Base-by-base conservation (phyloP, 139 green algal genomes). In the Picocystis salinarum region DNA sequence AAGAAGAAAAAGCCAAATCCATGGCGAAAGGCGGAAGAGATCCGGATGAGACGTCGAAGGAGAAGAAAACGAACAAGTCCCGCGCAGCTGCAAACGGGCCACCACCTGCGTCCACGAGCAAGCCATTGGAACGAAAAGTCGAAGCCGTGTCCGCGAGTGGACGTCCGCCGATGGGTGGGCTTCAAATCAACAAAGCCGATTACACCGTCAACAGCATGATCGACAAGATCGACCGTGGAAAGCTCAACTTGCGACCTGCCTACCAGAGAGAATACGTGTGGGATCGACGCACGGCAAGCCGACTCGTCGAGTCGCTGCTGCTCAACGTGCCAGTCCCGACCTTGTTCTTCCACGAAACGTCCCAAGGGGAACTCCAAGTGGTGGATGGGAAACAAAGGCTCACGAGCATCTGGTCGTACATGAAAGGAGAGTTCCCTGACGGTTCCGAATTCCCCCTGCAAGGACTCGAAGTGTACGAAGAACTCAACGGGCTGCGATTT, bases 331-430 rank as follows among this genome's bases (percentile, higher is more conserved):
- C 54, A 5, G 41, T 62, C 19, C 54, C 54, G 24, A 62, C 54
- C 12, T 52, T 62, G 28, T 62, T 62, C 48, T 62, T 59, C 31
- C 48, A 59, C 48, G 48, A 58, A 40, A 20, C 20, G 30, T 19
- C 47, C 23, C 6, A 11, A 23, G 48, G 48, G 12, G 28, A 23
- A 5, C 24, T 59, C 2, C 46, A 62, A 25, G 54, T 62, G 23
- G 54, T 62, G 3, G 54, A 62, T 36, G 54, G 54, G 22, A 62
- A 62, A 40, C 54, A 62, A 40, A 39, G 54, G 9, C 39, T 62
- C 22, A 62, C 54, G 30, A 49, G 33, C 23, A 53, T 62, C 1
- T 58, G 47, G 47, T 52, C 33, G n/a, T 62, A 52, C 40, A 52
- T 58, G 3, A 22, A 61, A 24, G 49, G 27, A 11, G 22, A 41